These are phyloP conservation scores for Rhodosporidiobolus sp. DNA, from an alignment of 768 basidiomycete genomes.

Conservation along the genomic window DNA sequence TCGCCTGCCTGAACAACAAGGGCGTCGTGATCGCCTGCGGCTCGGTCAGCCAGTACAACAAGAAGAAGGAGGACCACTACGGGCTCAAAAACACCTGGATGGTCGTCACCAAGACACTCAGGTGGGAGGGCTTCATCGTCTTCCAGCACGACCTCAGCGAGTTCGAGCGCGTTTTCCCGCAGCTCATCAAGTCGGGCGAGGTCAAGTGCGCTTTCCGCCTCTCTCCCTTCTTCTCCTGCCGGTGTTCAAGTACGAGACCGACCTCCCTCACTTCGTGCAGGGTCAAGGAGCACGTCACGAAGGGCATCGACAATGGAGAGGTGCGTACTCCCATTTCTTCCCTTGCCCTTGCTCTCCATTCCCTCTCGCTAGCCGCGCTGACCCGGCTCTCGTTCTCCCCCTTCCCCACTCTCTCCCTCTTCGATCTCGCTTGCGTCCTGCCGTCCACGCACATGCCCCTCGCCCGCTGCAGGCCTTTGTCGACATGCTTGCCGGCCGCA, in stretches of 20 bases:
- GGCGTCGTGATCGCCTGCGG: slow-evolving; percentile 43
- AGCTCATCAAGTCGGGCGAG: slow-evolving; percentile 42
- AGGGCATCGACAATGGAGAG: slow-evolving; percentile 45
- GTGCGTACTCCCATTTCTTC: no score
- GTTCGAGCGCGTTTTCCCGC: slow-evolving; percentile 37
- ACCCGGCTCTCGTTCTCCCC: no score
- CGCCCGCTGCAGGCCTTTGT: slow-evolving; percentile 36
- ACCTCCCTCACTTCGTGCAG: slow-evolving; percentile 15
- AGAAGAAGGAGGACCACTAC: slow-evolving; percentile 20
- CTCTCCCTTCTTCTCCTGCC: not conserved
- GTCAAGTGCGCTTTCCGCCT: slow-evolving; percentile 27
- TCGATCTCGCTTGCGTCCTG: no score
- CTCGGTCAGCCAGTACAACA: not conserved
- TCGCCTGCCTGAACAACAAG: slow-evolving; percentile 36
- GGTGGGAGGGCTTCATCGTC: slow-evolving; percentile 26
- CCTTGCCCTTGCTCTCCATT: no score
- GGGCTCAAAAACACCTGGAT: slow-evolving; percentile 34
- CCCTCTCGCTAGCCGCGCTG: no score
- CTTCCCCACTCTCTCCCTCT: no score
- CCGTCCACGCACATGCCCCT: no score
- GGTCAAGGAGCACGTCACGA: slow-evolving; percentile 44
- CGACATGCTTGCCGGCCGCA: slow-evolving; percentile 37
- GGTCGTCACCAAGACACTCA: slow-evolving; percentile 25
- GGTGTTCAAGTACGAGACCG: no score
- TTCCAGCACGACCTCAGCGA: slow-evolving; percentile 17